Percentiles rank a stretch among this genome's conserved stretches.
Conservation (phyloP, 78 protist genomes). For the Cavenderia fasciculata region DNA sequence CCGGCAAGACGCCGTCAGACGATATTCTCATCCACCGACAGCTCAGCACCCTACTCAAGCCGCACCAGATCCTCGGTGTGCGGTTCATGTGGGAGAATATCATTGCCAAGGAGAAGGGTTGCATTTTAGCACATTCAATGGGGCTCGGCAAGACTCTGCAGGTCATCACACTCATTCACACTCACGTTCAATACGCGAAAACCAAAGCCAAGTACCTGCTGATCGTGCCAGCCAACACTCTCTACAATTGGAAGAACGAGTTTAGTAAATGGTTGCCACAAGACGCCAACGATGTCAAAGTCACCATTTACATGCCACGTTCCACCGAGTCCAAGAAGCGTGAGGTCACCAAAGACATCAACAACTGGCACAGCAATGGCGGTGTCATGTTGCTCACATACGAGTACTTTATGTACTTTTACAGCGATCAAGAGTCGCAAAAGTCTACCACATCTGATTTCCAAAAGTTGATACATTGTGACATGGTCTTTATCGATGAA, state of each 20-base stretch:
- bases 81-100: constrained; percentile 80
- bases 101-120: constrained; percentile 67
- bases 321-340: background rate
- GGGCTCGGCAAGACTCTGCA: constrained; percentile 92
- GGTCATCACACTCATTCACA: constrained; percentile 39
- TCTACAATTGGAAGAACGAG: constrained; percentile 47
- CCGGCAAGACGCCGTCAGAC: background rate
- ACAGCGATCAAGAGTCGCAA: background rate
- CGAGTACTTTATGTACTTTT: background rate
- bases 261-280: constrained; percentile 53
- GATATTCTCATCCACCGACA: constrained; percentile 21
- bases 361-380: constrained; percentile 10
- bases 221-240: constrained; percentile 59
- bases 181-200: background rate
- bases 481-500: constrained; percentile 88
- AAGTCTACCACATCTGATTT: background rate
- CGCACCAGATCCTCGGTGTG: constrained; percentile 86
- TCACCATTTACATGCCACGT: background rate
- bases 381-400: constrained; percentile 44
- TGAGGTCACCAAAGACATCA: background rate
- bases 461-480: constrained; percentile 4
- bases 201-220: constrained; percentile 8
- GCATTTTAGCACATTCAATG: constrained; percentile 92
- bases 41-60: constrained; percentile 53
- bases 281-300: background rate